Conservation (phyloP, 2,329 filamentous ascomycete genomes). For the Acarospora socialis region DNA sequence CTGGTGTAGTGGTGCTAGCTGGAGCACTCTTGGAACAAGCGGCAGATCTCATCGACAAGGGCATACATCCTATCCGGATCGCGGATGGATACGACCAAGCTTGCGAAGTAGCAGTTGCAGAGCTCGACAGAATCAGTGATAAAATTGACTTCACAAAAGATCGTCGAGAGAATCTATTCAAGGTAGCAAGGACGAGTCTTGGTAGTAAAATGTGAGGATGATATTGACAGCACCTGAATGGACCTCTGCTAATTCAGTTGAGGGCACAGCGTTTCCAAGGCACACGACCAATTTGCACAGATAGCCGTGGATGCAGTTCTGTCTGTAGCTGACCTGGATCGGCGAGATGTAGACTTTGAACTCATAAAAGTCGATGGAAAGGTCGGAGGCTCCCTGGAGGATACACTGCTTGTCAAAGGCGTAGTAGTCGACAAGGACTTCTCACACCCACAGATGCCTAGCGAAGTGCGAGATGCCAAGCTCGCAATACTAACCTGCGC, state of each 20-base stretch:
- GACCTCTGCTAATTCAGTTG: slow-evolving; percentile 11
- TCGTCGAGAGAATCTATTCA: slow-evolving; percentile 72
- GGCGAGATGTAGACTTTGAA: slow-evolving; percentile 97
- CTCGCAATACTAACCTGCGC: slow-evolving; percentile 95
- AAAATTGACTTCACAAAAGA: slow-evolving; percentile 71
- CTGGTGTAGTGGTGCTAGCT: slow-evolving; percentile 89
- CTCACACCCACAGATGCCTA: slow-evolving; percentile 97
- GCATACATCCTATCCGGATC: slow-evolving; percentile 96
- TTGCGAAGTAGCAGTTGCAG: slow-evolving; percentile 86
- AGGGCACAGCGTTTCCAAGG: slow-evolving; percentile 61
- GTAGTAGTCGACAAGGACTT: slow-evolving; percentile 99
- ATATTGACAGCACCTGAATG: too few relatives aligned
- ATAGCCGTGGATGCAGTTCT: slow-evolving; percentile 96
- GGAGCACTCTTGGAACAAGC: slow-evolving; percentile 93
- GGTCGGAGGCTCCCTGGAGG: slow-evolving; percentile 84
- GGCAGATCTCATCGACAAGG: slow-evolving; percentile 96
- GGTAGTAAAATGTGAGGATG: slow-evolving; percentile 87
- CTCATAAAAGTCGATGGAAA: slow-evolving; percentile 99
- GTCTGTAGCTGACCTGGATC: slow-evolving; percentile 87
- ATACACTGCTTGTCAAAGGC: slow-evolving; percentile 88
- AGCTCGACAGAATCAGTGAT: slow-evolving; percentile 88
- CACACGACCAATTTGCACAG: slow-evolving; percentile 93
- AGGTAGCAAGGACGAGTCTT: slow-evolving; percentile 88
- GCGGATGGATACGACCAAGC: slow-evolving; percentile 96
- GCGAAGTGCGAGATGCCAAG: slow-evolving; percentile 87